Evolutionary conservation across 352 stramenopile genomes (phyloP).

Genomic region (Phytophthora boehmeriae): DNA sequence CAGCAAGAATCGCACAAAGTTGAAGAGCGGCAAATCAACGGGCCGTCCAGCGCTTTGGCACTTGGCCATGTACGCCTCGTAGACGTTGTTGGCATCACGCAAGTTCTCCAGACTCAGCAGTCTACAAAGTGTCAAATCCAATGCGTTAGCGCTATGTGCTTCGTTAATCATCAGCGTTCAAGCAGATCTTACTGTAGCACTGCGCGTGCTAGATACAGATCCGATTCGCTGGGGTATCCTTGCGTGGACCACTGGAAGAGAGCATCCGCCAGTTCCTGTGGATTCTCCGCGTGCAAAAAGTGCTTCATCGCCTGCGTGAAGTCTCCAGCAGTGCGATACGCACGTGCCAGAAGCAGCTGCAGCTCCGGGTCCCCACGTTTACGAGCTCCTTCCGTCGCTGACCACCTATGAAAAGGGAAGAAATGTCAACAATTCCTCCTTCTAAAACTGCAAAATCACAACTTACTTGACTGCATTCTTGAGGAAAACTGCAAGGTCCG

Average conservation of each 20-base stretch:
- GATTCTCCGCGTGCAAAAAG: constrained; percentile 79
- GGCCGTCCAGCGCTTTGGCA: constrained; percentile 44
- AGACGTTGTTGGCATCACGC: constrained; percentile 84
- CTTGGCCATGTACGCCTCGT: constrained; percentile 68
- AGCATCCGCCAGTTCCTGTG: constrained; percentile 66
- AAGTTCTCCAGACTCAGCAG: constrained; percentile 85
- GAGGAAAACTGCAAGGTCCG: constrained; percentile 69
- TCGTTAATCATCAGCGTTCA: too few relatives aligned
- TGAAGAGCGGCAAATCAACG: constrained; percentile 78
- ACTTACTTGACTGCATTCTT: constrained; percentile 84
- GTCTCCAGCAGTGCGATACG: constrained; percentile 59
- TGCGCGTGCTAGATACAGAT: constrained; percentile 77
- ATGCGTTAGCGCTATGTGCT: constrained; percentile 4
- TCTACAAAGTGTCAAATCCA: constrained; percentile 34
- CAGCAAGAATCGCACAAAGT: constrained; percentile 86
- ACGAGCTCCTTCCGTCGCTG: constrained; percentile 61
- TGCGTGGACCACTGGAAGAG: constrained; percentile 78
- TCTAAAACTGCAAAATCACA: background rate
- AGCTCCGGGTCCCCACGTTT: constrained; percentile 81
- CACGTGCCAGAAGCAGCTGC: constrained; percentile 69
- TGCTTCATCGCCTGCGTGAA: constrained; percentile 76
- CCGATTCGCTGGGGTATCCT: constrained; percentile 81
- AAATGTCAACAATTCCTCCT: background rate
- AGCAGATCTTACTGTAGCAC: constrained; percentile 75
- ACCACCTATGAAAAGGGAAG: constrained; percentile 51